Evolutionary conservation across 1,284 basidiomycete species (phyloP), one percentile per base, ranked within the genome.

Genomic region (Microbotryomycetes sp.): DNA sequence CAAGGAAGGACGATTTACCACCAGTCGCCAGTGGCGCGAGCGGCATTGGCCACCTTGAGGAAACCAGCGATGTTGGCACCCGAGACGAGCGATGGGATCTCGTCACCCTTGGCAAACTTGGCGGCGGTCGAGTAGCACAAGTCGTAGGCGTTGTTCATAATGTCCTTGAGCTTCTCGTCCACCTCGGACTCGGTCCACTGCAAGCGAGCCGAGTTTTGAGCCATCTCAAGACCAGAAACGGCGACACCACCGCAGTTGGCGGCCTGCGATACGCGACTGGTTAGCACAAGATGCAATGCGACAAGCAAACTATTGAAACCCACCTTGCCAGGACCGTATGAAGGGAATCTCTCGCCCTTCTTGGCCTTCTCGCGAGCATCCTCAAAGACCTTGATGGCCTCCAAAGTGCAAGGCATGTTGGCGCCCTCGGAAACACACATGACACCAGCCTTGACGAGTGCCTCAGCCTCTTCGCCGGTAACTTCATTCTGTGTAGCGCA

Each of bases 401-500:
- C 85, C 54, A 73, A 70, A 16, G 73, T 74, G 45, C 68, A 74
- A 54, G 76, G 74, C 75, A 69, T 69, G 79, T 88, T 88, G 69
- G 83, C 85, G 32, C 87, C 87, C 77, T 89, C 87, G 62, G 87
- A 87, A 59, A 89, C 82, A 77, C 86, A 85, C 72, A 82, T 79
- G 71, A 83, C 83, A 68, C 87, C 87, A 47, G 85, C 83, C 71
- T 82, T 82, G 74, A 88, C 74, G 68, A 88, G 81, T 9, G 82
- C 83, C 76, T 85, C 78, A 59, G 87, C 87, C 75, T 89, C 87
- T 68, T 82, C 82, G 53, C 78, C 81, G 49, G 80, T 81, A 59
- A 89, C 81, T 77, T 89, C 87, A 78, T 89, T 89, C 77, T 89
- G 86, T 28, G 86, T 88, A 15, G 87, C 87, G 62, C 82, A 85